Conservation (phyloP, 139 green algal genomes). For the Coelastrella sp. region DNA sequence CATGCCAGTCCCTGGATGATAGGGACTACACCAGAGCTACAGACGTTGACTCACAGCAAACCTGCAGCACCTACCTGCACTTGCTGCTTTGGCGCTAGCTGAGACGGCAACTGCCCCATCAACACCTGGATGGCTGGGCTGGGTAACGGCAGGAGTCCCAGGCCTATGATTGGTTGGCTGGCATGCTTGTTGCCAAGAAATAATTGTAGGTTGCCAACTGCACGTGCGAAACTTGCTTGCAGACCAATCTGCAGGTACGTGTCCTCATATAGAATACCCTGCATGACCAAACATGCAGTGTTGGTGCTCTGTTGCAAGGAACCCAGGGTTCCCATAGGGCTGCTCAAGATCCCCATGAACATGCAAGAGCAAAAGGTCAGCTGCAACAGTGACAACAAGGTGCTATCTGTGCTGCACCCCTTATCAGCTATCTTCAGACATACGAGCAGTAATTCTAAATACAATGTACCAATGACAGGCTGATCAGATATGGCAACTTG, state of each 20-base stretch:
- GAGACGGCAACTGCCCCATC: conserved; percentile 29
- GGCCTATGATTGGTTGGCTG: conserved; percentile 26
- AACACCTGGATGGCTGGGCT: conserved; percentile 44
- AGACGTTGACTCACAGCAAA: not conserved
- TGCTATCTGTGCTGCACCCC: too few relatives aligned
- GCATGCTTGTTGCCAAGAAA: conserved; percentile 94
- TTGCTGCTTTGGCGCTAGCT: conserved; percentile 69
- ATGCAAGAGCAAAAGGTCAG: too few relatives aligned
- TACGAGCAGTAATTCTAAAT: too few relatives aligned
- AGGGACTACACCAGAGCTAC: not conserved
- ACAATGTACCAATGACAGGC: too few relatives aligned
- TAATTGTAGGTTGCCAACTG: conserved; percentile 72
- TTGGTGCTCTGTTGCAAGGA: conserved; percentile 51
- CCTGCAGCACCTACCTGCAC: conserved; percentile 45
- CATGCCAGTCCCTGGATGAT: not conserved
- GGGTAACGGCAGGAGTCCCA: conserved; percentile 58
- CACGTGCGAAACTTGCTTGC: conserved; percentile 76
- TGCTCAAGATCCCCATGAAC: too few relatives aligned
- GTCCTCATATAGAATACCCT: conserved; percentile 97
- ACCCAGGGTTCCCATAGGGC: too few relatives aligned
- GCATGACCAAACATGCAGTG: not conserved
- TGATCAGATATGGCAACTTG: too few relatives aligned
- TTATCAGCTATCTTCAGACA: too few relatives aligned
- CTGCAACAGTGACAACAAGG: too few relatives aligned
- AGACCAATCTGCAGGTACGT: conserved; percentile 89